Conservation (phyloP, 1,139 yeast species). For the Sugiyamaella japonica region DNA sequence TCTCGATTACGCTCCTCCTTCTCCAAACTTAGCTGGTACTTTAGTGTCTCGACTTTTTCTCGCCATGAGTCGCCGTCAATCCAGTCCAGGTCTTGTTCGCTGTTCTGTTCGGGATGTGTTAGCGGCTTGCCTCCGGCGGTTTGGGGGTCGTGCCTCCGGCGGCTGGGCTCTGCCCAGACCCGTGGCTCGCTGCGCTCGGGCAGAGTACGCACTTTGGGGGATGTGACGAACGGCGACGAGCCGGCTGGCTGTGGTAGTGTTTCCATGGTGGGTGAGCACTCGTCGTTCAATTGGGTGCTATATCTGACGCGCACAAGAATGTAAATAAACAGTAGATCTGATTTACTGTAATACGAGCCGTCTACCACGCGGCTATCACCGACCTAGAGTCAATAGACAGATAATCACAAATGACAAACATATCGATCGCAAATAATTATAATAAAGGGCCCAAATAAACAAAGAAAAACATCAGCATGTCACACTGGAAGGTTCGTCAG, state of each 20-base stretch:
- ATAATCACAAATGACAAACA: too few species aligned
- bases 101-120: not conserved
- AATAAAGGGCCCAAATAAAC: too few species aligned
- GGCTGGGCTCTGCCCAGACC: constrained; percentile 7
- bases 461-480: too few species aligned
- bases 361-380: too few species aligned
- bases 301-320: too few species aligned
- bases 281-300: too few species aligned
- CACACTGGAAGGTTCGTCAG: too few species aligned
- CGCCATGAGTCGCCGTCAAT: constrained; percentile 12
- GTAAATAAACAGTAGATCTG: too few species aligned
- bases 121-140: constrained; percentile 2
- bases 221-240: not conserved
- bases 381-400: too few species aligned
- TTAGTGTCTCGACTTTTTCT: constrained; percentile 34
- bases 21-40: constrained; percentile 39
- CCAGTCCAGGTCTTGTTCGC: constrained; percentile 4
- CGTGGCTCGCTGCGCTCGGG: constrained; percentile 1
- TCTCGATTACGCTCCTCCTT: constrained; percentile 39
- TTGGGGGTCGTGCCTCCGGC: constrained; percentile 1
- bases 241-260: not conserved
- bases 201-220: not conserved
- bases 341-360: too few species aligned
- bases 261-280: not conserved
- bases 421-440: too few species aligned